Evolutionary conservation across 108 stramenopile genomes (phyloP).

Genomic region (Conticribra weissflogii): DNA sequence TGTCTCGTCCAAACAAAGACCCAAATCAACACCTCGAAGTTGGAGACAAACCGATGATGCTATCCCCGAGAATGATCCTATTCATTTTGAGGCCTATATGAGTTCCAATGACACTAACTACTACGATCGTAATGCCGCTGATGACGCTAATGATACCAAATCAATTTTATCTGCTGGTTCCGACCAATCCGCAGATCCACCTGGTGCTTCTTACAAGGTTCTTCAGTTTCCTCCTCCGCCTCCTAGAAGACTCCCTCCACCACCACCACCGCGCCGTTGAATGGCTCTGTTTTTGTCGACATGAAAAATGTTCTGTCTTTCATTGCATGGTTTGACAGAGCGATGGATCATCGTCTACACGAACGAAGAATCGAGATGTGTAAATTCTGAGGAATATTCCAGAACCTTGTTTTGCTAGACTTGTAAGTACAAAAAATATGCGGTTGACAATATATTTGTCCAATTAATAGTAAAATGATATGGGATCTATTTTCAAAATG

Average conservation of each 20-base stretch:
- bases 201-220: slow-evolving; percentile 43
- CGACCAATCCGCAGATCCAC: slow-evolving; percentile 44
- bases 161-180: slow-evolving; percentile 30
- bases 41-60: not conserved
- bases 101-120: not conserved
- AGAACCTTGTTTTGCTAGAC: too few species aligned
- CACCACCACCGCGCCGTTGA: slow-evolving; percentile 28
- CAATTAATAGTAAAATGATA: too few species aligned
- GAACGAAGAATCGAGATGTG: too few species aligned
- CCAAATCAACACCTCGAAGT: slow-evolving; percentile 27
- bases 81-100: slow-evolving; percentile 18
- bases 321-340: too few species aligned
- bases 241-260: slow-evolving; percentile 7
- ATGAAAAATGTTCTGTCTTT: too few species aligned
- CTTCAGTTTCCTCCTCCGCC: not conserved
- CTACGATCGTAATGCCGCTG: not conserved
- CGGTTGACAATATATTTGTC: too few species aligned
- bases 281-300: too few species aligned
- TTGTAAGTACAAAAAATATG: too few species aligned
- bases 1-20: not conserved
- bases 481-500: too few species aligned
- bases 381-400: too few species aligned
- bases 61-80: slow-evolving; percentile 21
- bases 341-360: too few species aligned
- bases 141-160: slow-evolving; percentile 23